These are phyloP conservation scores for Poa annua DNA, from an alignment of 176 grass and related monocot species.

Conservation along the genomic window DNA sequence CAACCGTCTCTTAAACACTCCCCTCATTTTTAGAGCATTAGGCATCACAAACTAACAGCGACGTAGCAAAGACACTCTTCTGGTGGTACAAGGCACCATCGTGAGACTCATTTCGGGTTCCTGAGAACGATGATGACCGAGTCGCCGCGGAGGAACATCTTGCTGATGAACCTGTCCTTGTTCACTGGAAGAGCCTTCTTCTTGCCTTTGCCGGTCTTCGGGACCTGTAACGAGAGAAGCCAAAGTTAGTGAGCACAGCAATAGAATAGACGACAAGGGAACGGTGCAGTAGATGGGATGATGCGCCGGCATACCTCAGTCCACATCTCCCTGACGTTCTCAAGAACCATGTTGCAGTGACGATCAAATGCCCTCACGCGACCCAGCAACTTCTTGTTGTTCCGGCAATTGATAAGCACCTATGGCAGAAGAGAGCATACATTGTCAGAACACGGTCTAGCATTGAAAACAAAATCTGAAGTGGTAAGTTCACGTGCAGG, in stretches of 20 bases:
- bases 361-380: conserved; percentile 94
- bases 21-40: background rate
- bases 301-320: conserved; percentile 60
- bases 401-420: conserved; percentile 96
- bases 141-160: conserved; percentile 96
- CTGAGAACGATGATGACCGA: conserved; percentile 91
- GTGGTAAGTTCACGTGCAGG: background rate
- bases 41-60: conserved; percentile 18
- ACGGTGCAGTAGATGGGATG: background rate
- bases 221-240: conserved; percentile 47
- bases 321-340: conserved; percentile 98
- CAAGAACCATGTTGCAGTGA: conserved; percentile 98
- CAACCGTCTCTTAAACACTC: background rate
- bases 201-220: conserved; percentile 97
- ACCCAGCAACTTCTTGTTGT: conserved; percentile 95
- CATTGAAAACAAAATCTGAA: background rate
- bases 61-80: conserved; percentile 23
- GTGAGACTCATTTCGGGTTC: conserved; percentile 70
- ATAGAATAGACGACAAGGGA: background rate
- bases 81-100: background rate
- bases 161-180: conserved; percentile 97
- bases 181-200: conserved; percentile 96
- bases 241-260: background rate
- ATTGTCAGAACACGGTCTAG: background rate
- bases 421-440: conserved; percentile 27